Base-by-base conservation (phyloP, 148 eudicot species). In the Gaultheria prostrata region DNA sequence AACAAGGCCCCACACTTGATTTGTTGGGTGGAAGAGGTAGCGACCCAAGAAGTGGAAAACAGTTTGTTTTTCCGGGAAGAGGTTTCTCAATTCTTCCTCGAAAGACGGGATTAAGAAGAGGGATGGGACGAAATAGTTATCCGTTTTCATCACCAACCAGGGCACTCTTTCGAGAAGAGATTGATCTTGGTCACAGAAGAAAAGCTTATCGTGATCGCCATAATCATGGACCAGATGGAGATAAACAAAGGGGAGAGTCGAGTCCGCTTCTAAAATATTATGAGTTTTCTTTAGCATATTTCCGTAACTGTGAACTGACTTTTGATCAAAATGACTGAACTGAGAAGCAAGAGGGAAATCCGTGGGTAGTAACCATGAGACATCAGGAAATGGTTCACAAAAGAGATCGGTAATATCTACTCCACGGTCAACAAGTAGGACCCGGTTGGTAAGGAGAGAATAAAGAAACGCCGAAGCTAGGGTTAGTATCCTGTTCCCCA, bases 11-110 rank as follows among this genome's bases (percentile, higher is more conserved):
- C 99, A 97, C 9, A 95, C 95, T 65, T 92, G 89, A 88, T 97
- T 97, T 54, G 98, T 93, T 0, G 99, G 99, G 85, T 94, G 97
- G 83, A 97, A 92, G 24, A 97, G 94, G 85, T 97, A 97, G 75
- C 98, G 89, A 1, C 99, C 96, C 76, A 97, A 86, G 86, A 90
- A 91, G 85, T 97, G 99, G 84, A 97, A 97, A 79, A 95, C 92
- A 46, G 92, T 75, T 70, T 87, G 93, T 83, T 92, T 97, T 39
- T 93, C 94, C 0, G 98, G 98, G 73, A 97, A 97, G n/a, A 97
- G 85, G 54, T 80, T 86, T 77, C 67, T 75, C 32, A 97, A 46
- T 82, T 95, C 99, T 85, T 92, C 91, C 86, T 93, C 93, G 28
- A 92, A 93, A 26, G 99, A 95, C 6, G 92, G 92, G 63, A 95